Evolutionary conservation across 2,329 filamentous ascomycete genomes (phyloP), one percentile per base, ranked within the genome.

Genomic region (Seiridium unicorne): DNA sequence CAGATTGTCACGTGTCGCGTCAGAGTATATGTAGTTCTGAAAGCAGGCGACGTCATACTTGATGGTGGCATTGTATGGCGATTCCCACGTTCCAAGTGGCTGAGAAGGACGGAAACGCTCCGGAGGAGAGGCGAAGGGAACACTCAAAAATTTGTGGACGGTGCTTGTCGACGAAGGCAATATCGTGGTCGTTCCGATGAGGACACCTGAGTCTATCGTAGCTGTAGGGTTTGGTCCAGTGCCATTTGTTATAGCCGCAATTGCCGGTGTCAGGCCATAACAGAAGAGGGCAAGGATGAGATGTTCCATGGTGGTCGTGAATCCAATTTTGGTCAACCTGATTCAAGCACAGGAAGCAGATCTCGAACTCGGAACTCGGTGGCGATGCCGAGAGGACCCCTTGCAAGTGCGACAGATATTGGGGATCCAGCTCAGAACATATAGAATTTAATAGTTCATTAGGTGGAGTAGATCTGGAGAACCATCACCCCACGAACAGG

Each of bases 11-110:
- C 31, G 31, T 4, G 54, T 57, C 7, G 40, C 42, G n/a, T 47
- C 44, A 8, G 18, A 34, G 38, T 57, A 57, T 31, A 57, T 57
- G 13, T 57, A 57, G 10, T 57, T 57, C 8, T 57, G 54, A 32
- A 47, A 57, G n/a, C 54, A 57, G 2, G 54, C 54, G 9, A 40
- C 13, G 11, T 57, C 47, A 11, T 57, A 18, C 11, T 57, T 57
- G 18, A 36, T 26, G 9, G 42, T 57, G 32, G 44, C 54, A 57
- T 57, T 57, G 42, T 32, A 35, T 34, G 54, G 40, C 7, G 42
- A 35, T 44, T 26, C 35, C 54, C 54, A 57, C 36, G 54, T 40
- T 8, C 34, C 8, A 13, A 38, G 44, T 9, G 26, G 26, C 10
- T 36, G n/a, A 3, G 54, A 9, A 5, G 42, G 44, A 4, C 10